Conservation (phyloP, 768 basidiomycete genomes). For the Tricholoma hemisulphureum region DNA sequence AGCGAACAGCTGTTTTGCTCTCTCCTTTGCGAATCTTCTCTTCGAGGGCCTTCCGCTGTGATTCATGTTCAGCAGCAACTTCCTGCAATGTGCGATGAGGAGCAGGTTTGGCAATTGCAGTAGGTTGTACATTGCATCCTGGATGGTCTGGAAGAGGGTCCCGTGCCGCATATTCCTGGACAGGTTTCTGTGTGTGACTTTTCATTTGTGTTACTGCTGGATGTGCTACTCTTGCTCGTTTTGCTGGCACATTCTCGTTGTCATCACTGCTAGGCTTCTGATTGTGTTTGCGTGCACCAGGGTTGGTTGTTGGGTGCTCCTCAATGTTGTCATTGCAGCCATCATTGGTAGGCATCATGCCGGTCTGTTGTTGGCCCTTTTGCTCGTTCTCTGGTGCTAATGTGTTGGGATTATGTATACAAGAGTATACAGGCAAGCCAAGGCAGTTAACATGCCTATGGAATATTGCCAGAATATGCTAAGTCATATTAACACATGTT, state of each 20-base stretch:
- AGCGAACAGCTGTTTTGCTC: background rate
- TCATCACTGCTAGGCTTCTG: too few species aligned
- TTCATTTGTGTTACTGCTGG: background rate
- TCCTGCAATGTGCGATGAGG: slow-evolving; percentile 5
- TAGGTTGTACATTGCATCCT: slow-evolving; percentile 11
- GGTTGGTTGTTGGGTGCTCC: too few species aligned
- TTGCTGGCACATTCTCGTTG: background rate
- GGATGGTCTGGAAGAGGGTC: slow-evolving; percentile 11
- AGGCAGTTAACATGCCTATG: too few species aligned
- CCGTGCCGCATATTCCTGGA: background rate
- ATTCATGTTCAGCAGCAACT: slow-evolving; percentile 5
- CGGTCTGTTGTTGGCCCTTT: too few species aligned
- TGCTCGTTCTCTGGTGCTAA: too few species aligned
- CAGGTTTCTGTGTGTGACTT: background rate
- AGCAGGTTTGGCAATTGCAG: background rate
- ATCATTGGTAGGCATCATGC: too few species aligned
- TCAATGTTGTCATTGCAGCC: too few species aligned
- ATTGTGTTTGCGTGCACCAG: too few species aligned
- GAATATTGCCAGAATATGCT: too few species aligned
- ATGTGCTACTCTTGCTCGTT: background rate
- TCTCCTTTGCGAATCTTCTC: background rate
- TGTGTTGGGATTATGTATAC: too few species aligned
- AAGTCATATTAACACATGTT: too few species aligned
- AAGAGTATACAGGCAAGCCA: too few species aligned
- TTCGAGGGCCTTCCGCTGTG: background rate